Evolutionary conservation across 495 filamentous ascomycete genomes (phyloP), one percentile per base, ranked within the genome.

Genomic region (Podospora comata): DNA sequence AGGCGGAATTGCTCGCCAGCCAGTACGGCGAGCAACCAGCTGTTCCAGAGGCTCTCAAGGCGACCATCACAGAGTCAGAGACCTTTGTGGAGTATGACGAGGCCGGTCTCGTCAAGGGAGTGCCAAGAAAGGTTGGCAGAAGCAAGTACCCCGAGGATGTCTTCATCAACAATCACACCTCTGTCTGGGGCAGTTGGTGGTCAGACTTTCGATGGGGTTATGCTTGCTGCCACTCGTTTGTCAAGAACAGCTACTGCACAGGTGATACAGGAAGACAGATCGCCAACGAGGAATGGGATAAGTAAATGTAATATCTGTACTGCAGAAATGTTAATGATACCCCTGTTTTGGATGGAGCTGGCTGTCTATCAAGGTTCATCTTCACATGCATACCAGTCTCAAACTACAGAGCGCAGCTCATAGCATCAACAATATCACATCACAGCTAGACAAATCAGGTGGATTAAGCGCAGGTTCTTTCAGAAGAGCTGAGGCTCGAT

Each of bases 151-250:
- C 88, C 1, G 95, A 99, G 72, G 92, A 99, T 71, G 84, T 97
- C 4, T 80, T 92, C 69, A 82, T 87, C 77, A 94, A 96, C 80
- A 99, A 99, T 73, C 95, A 99, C 76, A 92, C 88, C 23, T 87
- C 90, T 0, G 92, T 97, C 1, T 99, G 94, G 92, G 95, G 95
- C 48, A 97, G 93, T 74, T 99, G 95, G 95, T 99, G 95, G 95
- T 85, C 86, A 56, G 88, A 92, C 66, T 97, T 97, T 80, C 83
- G 90, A 79, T 99, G 95, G 95, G 95, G 96, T n/a, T 99, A 97
- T 78, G 86, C 92, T 27, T 99, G 95, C 79, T 99, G 95, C 83
- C 92, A 91, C 77, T 96, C 92, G 2, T 90, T 88, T 5, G 86
- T 95, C 57, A 97, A 96, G 81, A 97, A 98, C 75, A 96, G 92